Base-by-base conservation (phyloP, 192 early-diverging fungal species). In the Coemansia sp. region DNA sequence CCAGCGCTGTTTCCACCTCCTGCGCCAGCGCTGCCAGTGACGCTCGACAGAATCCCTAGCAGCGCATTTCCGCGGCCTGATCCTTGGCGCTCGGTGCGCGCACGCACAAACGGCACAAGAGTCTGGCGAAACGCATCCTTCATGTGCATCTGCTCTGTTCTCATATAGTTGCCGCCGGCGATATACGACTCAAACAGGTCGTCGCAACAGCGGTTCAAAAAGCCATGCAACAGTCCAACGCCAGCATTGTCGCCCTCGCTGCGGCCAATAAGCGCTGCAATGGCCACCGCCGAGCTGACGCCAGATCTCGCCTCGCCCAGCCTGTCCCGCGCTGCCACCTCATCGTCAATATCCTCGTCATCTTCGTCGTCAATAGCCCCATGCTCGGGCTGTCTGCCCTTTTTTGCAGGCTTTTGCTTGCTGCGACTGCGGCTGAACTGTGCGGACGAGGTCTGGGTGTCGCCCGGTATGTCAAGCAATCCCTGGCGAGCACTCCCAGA, bases 121-220 rank as follows among this genome's bases (percentile, higher is more conserved):
- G 75, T 73, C 45, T 79, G 79, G 22, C 77, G 79, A 63, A 93
- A 90, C 9, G 88, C 76, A 38, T 94, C 90, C 42, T 69, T 71
- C 11, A 98, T 68, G 43, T 90, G 92, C 11, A 83, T 69, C 40
- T 86, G 76, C 76, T 98, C 96, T 25, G 87, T 87, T 7, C 88
- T 85, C 53, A 97, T 83, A 71, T 97, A 98, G 67, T 92, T 91
- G 64, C 92, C 87, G 14, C 90, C 93, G 49, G 95, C 92, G 16
- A 91, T 91, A 74, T 95, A 97, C 42, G 97, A 92, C 37, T 97
- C 93, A 80, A 95, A 98, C 58, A 98, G 86, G 68, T 98, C 97
- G 60, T 95, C 93, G 76, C 95, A 90, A 71, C 90, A 95, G 41
- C 95, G 91, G 67, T 95, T 90, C 55, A 97, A 69, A 22, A 90